These are phyloP conservation scores for Euphorbia peplus DNA, from an alignment of 345 rosid species.

Conservation along the genomic window DNA sequence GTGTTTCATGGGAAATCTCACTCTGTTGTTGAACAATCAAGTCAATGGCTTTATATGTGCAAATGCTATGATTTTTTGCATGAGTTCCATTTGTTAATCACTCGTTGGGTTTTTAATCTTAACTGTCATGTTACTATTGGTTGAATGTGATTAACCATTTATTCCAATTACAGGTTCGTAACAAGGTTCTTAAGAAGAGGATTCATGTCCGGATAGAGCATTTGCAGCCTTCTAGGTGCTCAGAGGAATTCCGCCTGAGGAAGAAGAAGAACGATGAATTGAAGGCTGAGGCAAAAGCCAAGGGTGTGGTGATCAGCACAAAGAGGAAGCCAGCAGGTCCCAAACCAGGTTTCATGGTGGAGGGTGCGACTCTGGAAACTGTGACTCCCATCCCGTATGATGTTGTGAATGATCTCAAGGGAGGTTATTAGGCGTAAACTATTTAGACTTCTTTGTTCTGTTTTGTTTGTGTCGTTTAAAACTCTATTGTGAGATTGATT, in stretches of 20 bases:
- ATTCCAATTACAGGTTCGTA: conserved; percentile 39
- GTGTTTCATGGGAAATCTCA: too few relatives aligned
- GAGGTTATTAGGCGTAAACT: conserved; percentile 45
- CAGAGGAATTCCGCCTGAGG: conserved; percentile 55
- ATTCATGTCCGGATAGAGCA: conserved; percentile 70
- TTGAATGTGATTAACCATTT: not conserved
- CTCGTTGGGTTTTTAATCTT: not conserved
- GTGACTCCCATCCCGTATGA: conserved; percentile 77
- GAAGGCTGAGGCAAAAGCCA: conserved; percentile 68
- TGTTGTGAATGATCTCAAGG: conserved; percentile 26
- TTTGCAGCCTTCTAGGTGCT: conserved; percentile 63
- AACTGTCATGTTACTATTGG: not conserved
- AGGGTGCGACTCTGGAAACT: conserved; percentile 70
- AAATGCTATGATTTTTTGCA: not conserved
- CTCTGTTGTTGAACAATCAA: not conserved
- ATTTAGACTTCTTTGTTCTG: not conserved
- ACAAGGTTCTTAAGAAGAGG: conserved; percentile 63
- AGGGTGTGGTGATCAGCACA: conserved; percentile 58
- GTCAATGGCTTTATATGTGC: not conserved
- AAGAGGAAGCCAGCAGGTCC: conserved; percentile 75
- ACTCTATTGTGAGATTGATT: conserved; percentile 3
- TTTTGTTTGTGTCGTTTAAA: conserved; percentile 9
- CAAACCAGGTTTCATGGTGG: conserved; percentile 72
- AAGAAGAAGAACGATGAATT: conserved; percentile 54
- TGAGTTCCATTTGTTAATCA: not conserved